phyloP scores from a whole-genome alignment of 805 yeast species.

The Lipomyces mesembrius region DNA sequence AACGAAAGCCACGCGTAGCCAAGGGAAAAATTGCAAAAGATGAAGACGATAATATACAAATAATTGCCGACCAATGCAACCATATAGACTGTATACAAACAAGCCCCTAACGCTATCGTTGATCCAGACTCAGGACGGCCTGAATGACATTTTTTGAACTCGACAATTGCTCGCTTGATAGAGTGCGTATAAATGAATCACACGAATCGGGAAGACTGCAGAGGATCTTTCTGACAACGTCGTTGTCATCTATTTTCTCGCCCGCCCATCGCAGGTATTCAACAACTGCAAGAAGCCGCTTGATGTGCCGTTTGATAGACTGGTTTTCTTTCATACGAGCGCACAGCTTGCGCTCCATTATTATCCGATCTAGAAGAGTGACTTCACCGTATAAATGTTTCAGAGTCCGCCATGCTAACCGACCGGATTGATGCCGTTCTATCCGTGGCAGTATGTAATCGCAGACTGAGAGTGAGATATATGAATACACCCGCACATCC shows the following conservation, averaged over 20 bases:
- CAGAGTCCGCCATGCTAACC: constrained; percentile 20
- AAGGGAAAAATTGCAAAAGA: background rate
- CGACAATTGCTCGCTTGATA: constrained; percentile 14
- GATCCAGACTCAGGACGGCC: constrained; percentile 10
- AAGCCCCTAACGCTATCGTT: background rate
- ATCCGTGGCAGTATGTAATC: constrained; percentile 8
- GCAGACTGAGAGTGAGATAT: constrained; percentile 19
- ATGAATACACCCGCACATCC: constrained; percentile 16
- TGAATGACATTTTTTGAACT: constrained; percentile 10
- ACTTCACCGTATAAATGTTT: constrained; percentile 14
- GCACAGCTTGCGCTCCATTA: constrained; percentile 18
- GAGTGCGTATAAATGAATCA: constrained; percentile 12
- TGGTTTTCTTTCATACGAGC: constrained; percentile 12
- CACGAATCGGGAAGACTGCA: constrained; percentile 24
- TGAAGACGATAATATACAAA: background rate
- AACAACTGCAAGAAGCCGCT: constrained; percentile 10
- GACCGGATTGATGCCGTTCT: constrained; percentile 1
- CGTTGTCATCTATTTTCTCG: constrained; percentile 16
- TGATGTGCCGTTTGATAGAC: constrained; percentile 8
- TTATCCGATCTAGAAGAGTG: constrained; percentile 21
- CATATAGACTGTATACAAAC: background rate
- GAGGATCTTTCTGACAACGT: constrained; percentile 21
- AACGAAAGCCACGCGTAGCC: too few species aligned
- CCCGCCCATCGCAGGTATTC: constrained; percentile 29
- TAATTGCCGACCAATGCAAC: background rate